These are phyloP conservation scores for Ceratobasidium sp. DNA, from an alignment of 1,284 basidiomycete genomes.

Conservation along the genomic window DNA sequence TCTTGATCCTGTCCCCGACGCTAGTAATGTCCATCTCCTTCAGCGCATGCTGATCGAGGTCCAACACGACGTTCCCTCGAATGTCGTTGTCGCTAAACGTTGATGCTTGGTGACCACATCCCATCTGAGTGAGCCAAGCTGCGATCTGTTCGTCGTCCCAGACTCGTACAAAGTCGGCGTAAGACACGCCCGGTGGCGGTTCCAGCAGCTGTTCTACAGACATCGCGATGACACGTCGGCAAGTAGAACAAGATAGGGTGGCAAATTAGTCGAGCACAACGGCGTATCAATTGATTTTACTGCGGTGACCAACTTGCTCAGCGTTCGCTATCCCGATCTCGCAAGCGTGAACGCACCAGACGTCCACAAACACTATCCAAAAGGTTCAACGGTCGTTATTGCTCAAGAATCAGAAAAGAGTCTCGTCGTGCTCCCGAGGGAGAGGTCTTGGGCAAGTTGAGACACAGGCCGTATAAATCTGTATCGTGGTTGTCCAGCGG, in stretches of 20 bases:
- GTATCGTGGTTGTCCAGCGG: not conserved
- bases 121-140: constrained; percentile 76
- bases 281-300: not conserved
- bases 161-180: constrained; percentile 69
- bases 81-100: constrained; percentile 88
- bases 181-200: constrained; percentile 66
- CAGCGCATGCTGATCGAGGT: constrained; percentile 84
- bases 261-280: not conserved
- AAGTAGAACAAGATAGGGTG: not conserved
- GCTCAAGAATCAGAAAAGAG: not conserved
- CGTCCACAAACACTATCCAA: not conserved
- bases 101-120: constrained; percentile 73
- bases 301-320: not conserved
- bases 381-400: not conserved
- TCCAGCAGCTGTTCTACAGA: constrained; percentile 55
- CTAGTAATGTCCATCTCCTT: constrained; percentile 89
- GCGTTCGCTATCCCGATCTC: not conserved
- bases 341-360: not conserved
- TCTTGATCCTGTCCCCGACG: constrained; percentile 89
- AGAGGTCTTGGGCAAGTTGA: constrained; percentile 3
- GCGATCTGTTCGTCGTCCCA: constrained; percentile 78
- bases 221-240: constrained; percentile 1
- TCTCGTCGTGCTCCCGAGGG: not conserved
- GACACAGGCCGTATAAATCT: constrained; percentile 4
- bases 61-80: constrained; percentile 85